Percentiles rank a stretch among this genome's conserved stretches.
These are phyloP conservation scores for Anisodus acutangulus DNA, from an alignment of 257 asterid species.

Conservation along the genomic window DNA sequence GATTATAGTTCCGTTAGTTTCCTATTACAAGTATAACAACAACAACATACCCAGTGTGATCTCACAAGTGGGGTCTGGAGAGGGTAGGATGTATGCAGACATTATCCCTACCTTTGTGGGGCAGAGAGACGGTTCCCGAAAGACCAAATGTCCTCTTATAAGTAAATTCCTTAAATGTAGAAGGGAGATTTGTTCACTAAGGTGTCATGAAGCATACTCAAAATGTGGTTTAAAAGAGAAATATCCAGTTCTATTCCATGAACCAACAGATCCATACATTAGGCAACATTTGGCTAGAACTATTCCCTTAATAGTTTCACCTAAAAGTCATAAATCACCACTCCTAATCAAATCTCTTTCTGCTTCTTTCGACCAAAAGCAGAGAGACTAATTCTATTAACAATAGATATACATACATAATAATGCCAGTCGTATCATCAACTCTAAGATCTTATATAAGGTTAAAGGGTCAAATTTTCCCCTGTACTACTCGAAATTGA, in stretches of 20 bases:
- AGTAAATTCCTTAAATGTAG: neutral
- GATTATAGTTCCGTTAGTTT: neutral
- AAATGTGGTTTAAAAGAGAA: neutral
- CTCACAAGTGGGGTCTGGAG: no score
- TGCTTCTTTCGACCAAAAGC: neutral
- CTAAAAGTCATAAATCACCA: neutral
- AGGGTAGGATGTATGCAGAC: no score
- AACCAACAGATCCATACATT: neutral
- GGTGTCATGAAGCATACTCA: neutral
- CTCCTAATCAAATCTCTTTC: neutral
- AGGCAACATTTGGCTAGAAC: neutral
- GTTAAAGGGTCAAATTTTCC: neutral
- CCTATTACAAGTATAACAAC: no score
- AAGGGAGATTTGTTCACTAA: neutral
- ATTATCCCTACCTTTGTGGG: no score
- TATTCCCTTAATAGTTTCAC: neutral
- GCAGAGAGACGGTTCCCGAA: no score
- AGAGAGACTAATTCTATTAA: neutral
- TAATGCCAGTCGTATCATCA: neutral
- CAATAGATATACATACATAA: neutral
- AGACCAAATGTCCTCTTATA: neutral
- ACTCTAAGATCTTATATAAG: neutral
- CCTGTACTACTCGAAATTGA: no score
- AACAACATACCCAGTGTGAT: no score
- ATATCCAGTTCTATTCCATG: neutral